Base-by-base conservation (phyloP, 805 yeast species). In the Saturnispora quitensis region DNA sequence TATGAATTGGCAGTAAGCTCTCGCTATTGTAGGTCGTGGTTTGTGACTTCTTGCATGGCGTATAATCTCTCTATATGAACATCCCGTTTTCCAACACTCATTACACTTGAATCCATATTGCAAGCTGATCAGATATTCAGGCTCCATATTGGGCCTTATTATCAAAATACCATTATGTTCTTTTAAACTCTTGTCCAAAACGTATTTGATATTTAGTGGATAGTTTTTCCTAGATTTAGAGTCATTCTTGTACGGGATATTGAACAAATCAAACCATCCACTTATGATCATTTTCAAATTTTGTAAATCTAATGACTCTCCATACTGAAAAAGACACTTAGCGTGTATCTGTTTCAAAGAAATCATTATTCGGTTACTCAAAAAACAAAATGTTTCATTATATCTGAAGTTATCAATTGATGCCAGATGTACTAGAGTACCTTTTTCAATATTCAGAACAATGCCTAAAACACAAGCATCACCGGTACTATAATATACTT, bases 401-500 rank as follows among this genome's bases (percentile, higher is more conserved):
- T 13, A 44, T 4, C 17, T 15, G 13, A 45, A 27, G 28, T 48
- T 35, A 13, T 28, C 33, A 3, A 47, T 43, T 4, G 56, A 53
- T 13, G 44, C 49, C 6, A 55, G 4, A 43, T 55, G 56, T 22
- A 55, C 40, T 12, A 55, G 28, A 17, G 35, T 48, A 7, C 58
- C 58, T 17, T 44, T 45, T 34, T 55, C 54, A 18, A 46, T n/a
- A 49, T 53, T 55, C 25, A 55, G 25, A 7, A 55, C 46, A 27
- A 55, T 53, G 9, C 58, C 58, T 28, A 55, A 25, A 3, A 33
- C 35, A 20, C 34, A 7, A 8, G 50, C 24, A 7, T 45, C 47
- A 17, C 17, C 15, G 4, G 22, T n/a, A 9, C 54, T 49, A 34
- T 13, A 28, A 45, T 55, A 55, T 10, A 50, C 43, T 22, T 13